Evolutionary conservation across 352 stramenopile species (phyloP).

Genomic region (Phytophthora pseudosyringae): DNA sequence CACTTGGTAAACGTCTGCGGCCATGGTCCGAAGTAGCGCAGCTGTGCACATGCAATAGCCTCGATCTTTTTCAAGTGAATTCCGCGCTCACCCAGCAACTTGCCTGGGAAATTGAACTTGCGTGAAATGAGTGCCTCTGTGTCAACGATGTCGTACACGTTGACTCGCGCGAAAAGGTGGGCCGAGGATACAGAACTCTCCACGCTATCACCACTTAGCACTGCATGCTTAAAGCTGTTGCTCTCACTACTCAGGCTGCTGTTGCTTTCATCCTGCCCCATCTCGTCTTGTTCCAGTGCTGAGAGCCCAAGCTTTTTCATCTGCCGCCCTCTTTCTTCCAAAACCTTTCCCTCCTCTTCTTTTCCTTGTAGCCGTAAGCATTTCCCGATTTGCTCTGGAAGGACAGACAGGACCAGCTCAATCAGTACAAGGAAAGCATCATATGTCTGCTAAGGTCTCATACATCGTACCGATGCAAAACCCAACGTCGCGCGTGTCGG

Average conservation of each 20-base stretch:
- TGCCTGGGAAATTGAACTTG: conserved; percentile 69
- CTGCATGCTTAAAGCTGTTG: conserved; percentile 34
- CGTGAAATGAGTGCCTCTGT: conserved; percentile 53
- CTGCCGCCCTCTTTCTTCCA: conserved; percentile 62
- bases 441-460: not conserved
- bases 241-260: conserved; percentile 28
- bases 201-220: conserved; percentile 28
- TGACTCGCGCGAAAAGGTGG: conserved; percentile 39
- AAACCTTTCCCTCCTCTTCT: conserved; percentile 60
- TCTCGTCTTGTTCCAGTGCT: conserved; percentile 41
- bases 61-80: conserved; percentile 75
- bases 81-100: conserved; percentile 65
- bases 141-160: conserved; percentile 47
- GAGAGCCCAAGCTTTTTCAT: conserved; percentile 70
- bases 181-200: conserved; percentile 33
- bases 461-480: conserved; percentile 71
- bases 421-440: not conserved
- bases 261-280: conserved; percentile 22
- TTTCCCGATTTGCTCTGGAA: conserved; percentile 83
- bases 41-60: conserved; percentile 56
- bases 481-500: conserved; percentile 75
- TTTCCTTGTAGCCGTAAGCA: conserved; percentile 65
- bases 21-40: conserved; percentile 61
- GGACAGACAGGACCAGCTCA: not conserved
- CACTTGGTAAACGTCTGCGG: conserved; percentile 30